Percentiles rank a stretch among this genome's conserved stretches.
Conservation (phyloP, 192 early-diverging fungal genomes). For the Dissophora ornata region DNA sequence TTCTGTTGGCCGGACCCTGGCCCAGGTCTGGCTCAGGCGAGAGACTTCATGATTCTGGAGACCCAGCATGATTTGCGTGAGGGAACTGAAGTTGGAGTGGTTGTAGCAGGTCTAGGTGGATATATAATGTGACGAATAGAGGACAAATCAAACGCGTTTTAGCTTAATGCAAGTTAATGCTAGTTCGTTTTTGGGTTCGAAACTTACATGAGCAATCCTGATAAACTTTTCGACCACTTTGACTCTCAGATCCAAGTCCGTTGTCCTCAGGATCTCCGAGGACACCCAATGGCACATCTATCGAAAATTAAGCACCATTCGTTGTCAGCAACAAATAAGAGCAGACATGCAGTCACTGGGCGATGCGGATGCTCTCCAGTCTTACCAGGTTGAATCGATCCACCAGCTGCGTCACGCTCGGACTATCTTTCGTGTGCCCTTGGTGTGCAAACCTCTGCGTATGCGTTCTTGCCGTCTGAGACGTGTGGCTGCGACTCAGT, state of each 20-base stretch:
- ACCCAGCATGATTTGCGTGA: slow-evolving; percentile 70
- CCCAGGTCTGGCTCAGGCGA: slow-evolving; percentile 67
- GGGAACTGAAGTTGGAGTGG: slow-evolving; percentile 68
- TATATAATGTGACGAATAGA: background rate
- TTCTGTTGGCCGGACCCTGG: slow-evolving; percentile 55
- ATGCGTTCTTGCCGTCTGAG: slow-evolving; percentile 5
- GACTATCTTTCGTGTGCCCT: slow-evolving; percentile 16
- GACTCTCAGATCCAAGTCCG: slow-evolving; percentile 56
- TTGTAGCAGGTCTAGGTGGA: slow-evolving; percentile 67
- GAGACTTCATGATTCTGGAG: slow-evolving; percentile 67
- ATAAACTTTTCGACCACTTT: slow-evolving; percentile 73
- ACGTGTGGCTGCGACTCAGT: slow-evolving; percentile 9
- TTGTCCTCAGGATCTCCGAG: slow-evolving; percentile 61
- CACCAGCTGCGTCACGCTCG: slow-evolving; percentile 31
- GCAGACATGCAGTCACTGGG: too few relatives aligned
- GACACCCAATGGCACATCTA: slow-evolving; percentile 69
- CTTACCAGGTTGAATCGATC: slow-evolving; percentile 51
- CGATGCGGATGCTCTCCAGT: too few relatives aligned
- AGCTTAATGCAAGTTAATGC: too few relatives aligned
- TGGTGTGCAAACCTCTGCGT: slow-evolving; percentile 1
- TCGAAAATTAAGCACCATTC: too few relatives aligned
- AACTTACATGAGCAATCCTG: slow-evolving; percentile 64
- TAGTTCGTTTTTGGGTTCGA: too few relatives aligned
- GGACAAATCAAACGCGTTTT: background rate
- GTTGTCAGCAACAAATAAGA: too few relatives aligned